Conservation (phyloP, 192 early-diverging fungal genomes). For the Gamsiella multidivaricata region DNA sequence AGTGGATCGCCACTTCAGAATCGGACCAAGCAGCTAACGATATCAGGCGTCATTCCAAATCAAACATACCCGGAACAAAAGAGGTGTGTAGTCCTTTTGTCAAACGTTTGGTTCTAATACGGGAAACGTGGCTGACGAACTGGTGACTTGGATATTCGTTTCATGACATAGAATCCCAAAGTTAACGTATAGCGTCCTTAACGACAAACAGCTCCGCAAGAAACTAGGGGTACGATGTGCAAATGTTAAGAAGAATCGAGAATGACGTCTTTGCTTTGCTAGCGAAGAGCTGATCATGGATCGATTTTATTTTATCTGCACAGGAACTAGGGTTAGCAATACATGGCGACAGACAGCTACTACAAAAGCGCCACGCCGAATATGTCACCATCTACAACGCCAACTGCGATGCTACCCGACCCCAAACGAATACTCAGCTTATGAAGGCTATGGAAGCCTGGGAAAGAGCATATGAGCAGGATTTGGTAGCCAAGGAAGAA, state of each 20-base stretch:
- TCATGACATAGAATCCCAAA: slow-evolving; percentile 58
- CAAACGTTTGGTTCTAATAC: neutral
- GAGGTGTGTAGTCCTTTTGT: slow-evolving; percentile 10
- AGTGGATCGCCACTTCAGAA: slow-evolving; percentile 9
- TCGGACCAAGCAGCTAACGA: neutral
- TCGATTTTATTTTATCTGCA: too few relatives aligned
- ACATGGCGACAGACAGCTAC: slow-evolving; percentile 53
- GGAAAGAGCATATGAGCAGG: slow-evolving; percentile 32
- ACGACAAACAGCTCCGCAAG: slow-evolving; percentile 52
- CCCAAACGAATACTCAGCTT: slow-evolving; percentile 33
- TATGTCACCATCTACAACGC: slow-evolving; percentile 59
- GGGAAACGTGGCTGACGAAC: neutral
- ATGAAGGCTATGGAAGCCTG: slow-evolving; percentile 30
- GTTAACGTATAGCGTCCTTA: slow-evolving; percentile 56
- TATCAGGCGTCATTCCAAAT: neutral
- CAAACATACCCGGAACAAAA: slow-evolving; percentile 19
- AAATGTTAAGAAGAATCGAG: too few relatives aligned
- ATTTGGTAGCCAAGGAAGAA: slow-evolving; percentile 17
- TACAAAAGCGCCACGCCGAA: slow-evolving; percentile 57
- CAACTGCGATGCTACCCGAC: slow-evolving; percentile 56
- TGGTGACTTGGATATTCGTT: too few relatives aligned
- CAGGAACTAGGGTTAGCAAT: slow-evolving; percentile 56
- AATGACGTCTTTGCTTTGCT: too few relatives aligned
- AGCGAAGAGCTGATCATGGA: too few relatives aligned
- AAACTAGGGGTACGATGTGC: slow-evolving; percentile 53